Percentiles rank a stretch among this genome's conserved stretches.
Conservation (phyloP, 2,329 filamentous ascomycete genomes). For the Atkinsonella texensis region DNA sequence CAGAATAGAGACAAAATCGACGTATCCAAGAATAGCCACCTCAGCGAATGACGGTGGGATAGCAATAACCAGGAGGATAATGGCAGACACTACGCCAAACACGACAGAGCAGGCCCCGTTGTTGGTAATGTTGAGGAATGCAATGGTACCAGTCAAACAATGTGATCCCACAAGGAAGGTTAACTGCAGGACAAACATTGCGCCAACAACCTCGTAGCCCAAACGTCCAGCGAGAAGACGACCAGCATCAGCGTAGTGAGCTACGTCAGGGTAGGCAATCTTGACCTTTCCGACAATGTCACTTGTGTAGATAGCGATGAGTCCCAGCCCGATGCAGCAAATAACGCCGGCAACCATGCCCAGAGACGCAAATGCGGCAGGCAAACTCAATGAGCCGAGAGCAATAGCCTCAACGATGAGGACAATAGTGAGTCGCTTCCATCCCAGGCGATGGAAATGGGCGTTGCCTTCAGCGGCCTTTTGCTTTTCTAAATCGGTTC, state of each 20-base stretch:
- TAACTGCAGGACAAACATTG: conserved; percentile 50
- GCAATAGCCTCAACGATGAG: conserved; percentile 46
- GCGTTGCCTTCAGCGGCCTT: conserved; percentile 32
- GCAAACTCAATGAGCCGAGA: conserved; percentile 39
- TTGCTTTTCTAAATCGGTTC: conserved; percentile 32
- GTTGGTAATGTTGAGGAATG: conserved; percentile 51
- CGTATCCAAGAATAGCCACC: conserved; percentile 36
- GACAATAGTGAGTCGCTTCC: conserved; percentile 43
- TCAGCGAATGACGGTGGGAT: conserved; percentile 37
- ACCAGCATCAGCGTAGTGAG: conserved; percentile 57
- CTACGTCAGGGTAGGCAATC: conserved; percentile 41
- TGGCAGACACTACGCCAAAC: conserved; percentile 32
- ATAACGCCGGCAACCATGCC: conserved; percentile 40
- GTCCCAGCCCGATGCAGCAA: conserved; percentile 28
- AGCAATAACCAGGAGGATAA: conserved; percentile 32
- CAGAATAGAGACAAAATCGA: conserved; percentile 50
- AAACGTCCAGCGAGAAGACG: conserved; percentile 46
- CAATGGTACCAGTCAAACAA: conserved; percentile 56
- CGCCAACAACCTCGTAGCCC: conserved; percentile 50
- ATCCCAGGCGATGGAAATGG: conserved; percentile 41
- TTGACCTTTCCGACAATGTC: conserved; percentile 36
- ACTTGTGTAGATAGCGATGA: conserved; percentile 36
- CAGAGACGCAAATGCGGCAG: conserved; percentile 37
- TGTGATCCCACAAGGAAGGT: conserved; percentile 63
- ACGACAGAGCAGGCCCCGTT: conserved; percentile 36